phyloP scores from a whole-genome alignment of 2,329 filamentous ascomycete genomes.

The Akanthomyces lecanii region DNA sequence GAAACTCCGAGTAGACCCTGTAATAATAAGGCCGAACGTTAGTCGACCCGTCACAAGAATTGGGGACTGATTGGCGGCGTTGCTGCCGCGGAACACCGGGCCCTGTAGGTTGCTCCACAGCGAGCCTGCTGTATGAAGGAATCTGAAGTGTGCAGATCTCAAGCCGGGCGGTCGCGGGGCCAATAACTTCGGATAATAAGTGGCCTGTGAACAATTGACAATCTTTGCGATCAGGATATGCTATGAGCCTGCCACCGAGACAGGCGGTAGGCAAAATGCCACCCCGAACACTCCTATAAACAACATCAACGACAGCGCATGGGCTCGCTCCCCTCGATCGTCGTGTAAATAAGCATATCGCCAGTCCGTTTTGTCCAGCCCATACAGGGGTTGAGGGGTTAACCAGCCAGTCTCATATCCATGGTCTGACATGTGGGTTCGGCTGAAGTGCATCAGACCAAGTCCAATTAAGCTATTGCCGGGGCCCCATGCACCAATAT shows the following conservation, averaged over 20 bases:
- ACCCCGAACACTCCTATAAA: too few relatives aligned
- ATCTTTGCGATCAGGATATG: too few relatives aligned
- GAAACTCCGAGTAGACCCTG: neutral
- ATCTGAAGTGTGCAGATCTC: neutral
- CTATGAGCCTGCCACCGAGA: too few relatives aligned
- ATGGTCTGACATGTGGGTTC: neutral
- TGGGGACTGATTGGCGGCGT: neutral
- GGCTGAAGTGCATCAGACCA: neutral
- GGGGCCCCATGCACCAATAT: neutral
- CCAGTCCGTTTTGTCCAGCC: too few relatives aligned
- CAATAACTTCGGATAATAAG: neutral
- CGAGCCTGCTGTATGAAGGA: neutral
- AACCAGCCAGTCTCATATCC: neutral
- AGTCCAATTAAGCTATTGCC: conserved; percentile 1
- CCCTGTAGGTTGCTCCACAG: neutral
- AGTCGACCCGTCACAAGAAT: neutral
- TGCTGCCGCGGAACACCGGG: neutral
- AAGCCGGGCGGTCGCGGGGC: neutral
- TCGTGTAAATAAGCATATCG: neutral
- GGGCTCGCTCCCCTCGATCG: neutral
- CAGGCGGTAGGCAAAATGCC: too few relatives aligned
- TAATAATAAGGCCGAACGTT: too few relatives aligned
- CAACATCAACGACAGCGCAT: too few relatives aligned
- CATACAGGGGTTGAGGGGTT: neutral
- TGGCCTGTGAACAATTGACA: neutral